A percentile compares a stretch with the other conserved stretches of the same genome.
Evolutionary conservation across 805 yeast species (phyloP).

Genomic region (Ogataea philodendri): DNA sequence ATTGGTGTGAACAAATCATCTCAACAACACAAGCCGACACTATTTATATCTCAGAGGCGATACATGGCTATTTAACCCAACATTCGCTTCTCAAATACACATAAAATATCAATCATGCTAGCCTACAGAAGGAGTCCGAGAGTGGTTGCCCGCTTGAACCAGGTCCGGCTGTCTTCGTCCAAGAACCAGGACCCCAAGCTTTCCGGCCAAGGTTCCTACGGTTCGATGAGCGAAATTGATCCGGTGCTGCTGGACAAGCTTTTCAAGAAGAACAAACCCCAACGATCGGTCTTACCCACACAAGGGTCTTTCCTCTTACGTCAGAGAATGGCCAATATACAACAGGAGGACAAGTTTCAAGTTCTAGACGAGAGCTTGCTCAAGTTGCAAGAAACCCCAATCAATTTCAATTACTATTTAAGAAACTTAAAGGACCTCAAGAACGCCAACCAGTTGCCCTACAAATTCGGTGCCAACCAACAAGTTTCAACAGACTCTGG

Average conservation of each 20-base stretch:
- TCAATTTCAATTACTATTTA: constrained; percentile 36
- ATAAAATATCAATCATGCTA: constrained; percentile 1
- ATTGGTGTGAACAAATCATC: not conserved
- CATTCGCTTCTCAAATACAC: not conserved
- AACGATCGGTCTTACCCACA: constrained; percentile 10
- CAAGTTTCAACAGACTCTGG: constrained; percentile 42
- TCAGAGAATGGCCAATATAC: constrained; percentile 22
- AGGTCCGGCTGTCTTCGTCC: constrained; percentile 7
- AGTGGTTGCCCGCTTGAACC: not conserved
- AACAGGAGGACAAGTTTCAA: constrained; percentile 26
- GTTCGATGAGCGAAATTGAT: constrained; percentile 24
- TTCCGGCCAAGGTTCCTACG: not conserved
- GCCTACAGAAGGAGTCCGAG: constrained; percentile 5
- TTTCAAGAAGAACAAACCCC: constrained; percentile 30
- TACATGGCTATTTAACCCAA: not conserved
- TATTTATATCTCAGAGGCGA: not conserved
- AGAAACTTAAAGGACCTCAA: constrained; percentile 32
- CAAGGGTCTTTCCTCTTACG: constrained; percentile 21
- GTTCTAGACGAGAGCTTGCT: constrained; percentile 29
- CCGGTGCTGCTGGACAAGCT: constrained; percentile 30
- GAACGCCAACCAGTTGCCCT: constrained; percentile 47
- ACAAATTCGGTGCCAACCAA: constrained; percentile 60
- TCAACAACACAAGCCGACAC: not conserved
- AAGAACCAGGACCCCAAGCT: constrained; percentile 2
- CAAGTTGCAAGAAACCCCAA: constrained; percentile 33